These are phyloP conservation scores for Xylaria cubensis DNA, from an alignment of 495 filamentous ascomycete genomes.

Conservation along the genomic window DNA sequence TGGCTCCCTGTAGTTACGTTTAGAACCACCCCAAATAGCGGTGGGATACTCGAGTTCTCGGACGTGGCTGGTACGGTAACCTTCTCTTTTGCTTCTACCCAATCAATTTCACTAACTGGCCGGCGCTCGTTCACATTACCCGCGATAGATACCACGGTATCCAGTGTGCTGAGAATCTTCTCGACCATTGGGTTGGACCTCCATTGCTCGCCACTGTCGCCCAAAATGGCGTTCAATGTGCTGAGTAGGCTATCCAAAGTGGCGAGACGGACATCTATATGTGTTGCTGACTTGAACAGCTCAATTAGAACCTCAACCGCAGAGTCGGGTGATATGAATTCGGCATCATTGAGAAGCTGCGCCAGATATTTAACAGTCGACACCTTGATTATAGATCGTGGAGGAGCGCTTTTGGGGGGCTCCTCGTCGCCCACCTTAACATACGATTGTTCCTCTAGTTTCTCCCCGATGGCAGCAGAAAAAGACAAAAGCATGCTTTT, in stretches of 20 bases:
- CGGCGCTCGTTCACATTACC: conserved; percentile 41
- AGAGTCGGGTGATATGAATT: conserved; percentile 38
- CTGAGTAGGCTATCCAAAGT: conserved; percentile 38
- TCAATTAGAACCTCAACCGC: conserved; percentile 38
- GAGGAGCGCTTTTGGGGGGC: conserved; percentile 24
- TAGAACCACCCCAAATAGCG: conserved; percentile 7
- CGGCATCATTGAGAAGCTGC: conserved; percentile 42
- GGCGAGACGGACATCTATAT: conserved; percentile 40
- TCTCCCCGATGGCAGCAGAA: conserved; percentile 35
- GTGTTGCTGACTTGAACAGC: conserved; percentile 37
- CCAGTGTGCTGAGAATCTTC: conserved; percentile 37
- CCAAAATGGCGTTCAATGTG: conserved; percentile 30
- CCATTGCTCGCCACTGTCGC: conserved; percentile 24
- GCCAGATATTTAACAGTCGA: conserved; percentile 48
- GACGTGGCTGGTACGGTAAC: conserved; percentile 30
- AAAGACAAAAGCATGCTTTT: conserved; percentile 36
- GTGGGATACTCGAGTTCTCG: conserved; percentile 15
- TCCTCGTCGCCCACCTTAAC: conserved; percentile 29
- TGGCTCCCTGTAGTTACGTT: neutral
- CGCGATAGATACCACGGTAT: conserved; percentile 36
- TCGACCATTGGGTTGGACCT: conserved; percentile 27
- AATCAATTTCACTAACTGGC: conserved; percentile 31
- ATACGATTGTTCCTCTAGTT: conserved; percentile 36
- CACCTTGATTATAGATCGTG: conserved; percentile 39
- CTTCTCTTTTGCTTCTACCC: conserved; percentile 30